Evolutionary conservation across 805 yeast genomes (phyloP).

Genomic region (Wickerhamomyces mucosus): DNA sequence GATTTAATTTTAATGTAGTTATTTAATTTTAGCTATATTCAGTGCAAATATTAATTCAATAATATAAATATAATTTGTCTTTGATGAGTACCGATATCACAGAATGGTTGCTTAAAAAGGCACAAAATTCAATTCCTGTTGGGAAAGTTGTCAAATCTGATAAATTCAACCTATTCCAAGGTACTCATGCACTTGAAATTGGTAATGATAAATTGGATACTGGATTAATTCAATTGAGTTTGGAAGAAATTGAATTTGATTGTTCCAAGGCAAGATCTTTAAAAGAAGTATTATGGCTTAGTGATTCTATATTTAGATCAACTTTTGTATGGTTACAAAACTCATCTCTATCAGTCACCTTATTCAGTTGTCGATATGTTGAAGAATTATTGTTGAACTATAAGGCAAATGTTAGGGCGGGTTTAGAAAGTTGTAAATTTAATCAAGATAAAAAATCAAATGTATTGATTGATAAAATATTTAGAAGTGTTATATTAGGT

Average conservation of each 20-base stretch:
- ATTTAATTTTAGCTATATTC: too few relatives aligned
- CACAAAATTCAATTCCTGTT: conserved; percentile 29
- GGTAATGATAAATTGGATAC: conserved; percentile 70
- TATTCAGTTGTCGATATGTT: conserved; percentile 67
- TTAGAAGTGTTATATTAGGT: conserved; percentile 43
- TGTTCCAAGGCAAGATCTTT: conserved; percentile 27
- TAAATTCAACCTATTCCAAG: conserved; percentile 61
- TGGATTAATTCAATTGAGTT: conserved; percentile 43
- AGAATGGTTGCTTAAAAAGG: conserved; percentile 31
- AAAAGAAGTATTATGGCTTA: conserved; percentile 37
- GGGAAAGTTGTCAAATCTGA: conserved; percentile 52
- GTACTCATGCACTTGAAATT: conserved; percentile 82
- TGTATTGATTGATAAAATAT: conserved; percentile 36
- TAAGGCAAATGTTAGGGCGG: conserved; percentile 14
- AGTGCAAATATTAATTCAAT: too few relatives aligned
- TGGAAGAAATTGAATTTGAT: conserved; percentile 39
- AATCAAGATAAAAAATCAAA: conserved; percentile 1
- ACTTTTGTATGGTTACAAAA: conserved; percentile 66
- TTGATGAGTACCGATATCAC: conserved; percentile 45
- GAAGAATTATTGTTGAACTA: conserved; percentile 44
- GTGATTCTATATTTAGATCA: conserved; percentile 43
- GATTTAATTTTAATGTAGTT: too few relatives aligned
- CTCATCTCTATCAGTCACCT: conserved; percentile 64
- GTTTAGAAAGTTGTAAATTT: conserved; percentile 7
- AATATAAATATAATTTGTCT: too few relatives aligned